phyloP scores from a whole-genome alignment of 345 rosid genomes.

The Eucalyptus tenuipes region DNA sequence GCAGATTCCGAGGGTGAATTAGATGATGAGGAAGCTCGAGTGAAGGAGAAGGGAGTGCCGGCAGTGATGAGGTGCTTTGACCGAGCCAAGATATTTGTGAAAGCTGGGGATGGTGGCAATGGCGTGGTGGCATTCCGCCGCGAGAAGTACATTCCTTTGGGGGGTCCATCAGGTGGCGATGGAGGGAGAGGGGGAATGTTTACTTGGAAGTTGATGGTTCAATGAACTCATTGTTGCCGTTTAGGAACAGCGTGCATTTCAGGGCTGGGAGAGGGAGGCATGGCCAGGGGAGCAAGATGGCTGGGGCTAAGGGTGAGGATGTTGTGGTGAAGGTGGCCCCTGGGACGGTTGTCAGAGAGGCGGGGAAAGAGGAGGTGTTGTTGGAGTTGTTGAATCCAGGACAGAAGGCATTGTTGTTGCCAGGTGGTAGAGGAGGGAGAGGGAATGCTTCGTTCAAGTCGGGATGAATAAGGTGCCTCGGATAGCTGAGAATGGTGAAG shows the following conservation, averaged over 20 bases:
- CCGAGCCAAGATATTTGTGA: constrained; percentile 65
- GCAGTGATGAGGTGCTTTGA: constrained; percentile 96
- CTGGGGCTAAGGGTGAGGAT: constrained; percentile 73
- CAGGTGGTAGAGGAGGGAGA: constrained; percentile 95
- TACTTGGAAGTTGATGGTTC: constrained; percentile 68
- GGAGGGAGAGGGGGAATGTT: constrained; percentile 95
- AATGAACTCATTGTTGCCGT: constrained; percentile 77
- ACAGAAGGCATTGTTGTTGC: constrained; percentile 65
- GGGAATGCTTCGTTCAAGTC: constrained; percentile 89
- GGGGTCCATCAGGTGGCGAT: constrained; percentile 96
- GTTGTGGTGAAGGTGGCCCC: constrained; percentile 84
- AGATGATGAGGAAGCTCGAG: constrained; percentile 13
- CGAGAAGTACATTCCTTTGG: constrained; percentile 76
- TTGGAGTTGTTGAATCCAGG: constrained; percentile 77
- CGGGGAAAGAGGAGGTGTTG: constrained; percentile 66
- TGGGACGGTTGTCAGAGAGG: constrained; percentile 66
- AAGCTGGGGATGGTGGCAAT: constrained; percentile 85
- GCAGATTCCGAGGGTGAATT: constrained; percentile 3
- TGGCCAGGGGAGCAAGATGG: constrained; percentile 65
- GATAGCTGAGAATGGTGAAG: constrained; percentile 96
- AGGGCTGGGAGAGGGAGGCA: constrained; percentile 77
- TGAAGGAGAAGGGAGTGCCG: constrained; percentile 82
- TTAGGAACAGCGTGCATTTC: constrained; percentile 73
- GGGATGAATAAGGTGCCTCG: constrained; percentile 67
- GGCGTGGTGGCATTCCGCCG: constrained; percentile 89